Conservation (phyloP, 2,329 filamentous ascomycete species). For the Huntiella bhutanensis region DNA sequence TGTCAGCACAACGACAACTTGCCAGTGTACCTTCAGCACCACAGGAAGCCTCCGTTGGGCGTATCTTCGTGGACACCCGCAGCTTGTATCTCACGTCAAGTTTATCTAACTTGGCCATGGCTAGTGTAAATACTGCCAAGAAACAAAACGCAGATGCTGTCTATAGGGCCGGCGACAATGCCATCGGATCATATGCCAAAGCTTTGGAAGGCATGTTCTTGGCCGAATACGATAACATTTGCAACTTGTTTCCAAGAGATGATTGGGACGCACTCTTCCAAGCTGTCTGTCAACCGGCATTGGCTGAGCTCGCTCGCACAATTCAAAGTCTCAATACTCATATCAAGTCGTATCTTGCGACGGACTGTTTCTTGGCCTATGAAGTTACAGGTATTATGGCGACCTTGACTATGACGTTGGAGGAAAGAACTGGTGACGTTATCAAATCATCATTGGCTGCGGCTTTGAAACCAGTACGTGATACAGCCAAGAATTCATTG, state of each 20-base stretch:
- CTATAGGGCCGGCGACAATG: conserved; percentile 77
- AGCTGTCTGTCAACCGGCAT: conserved; percentile 55
- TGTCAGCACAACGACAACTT: conserved; percentile 41
- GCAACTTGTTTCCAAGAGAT: conserved; percentile 65
- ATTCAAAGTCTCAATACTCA: conserved; percentile 77
- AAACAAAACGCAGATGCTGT: conserved; percentile 66
- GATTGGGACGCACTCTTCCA: conserved; percentile 69
- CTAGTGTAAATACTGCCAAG: conserved; percentile 66
- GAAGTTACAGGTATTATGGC: conserved; percentile 87
- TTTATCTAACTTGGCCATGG: conserved; percentile 69
- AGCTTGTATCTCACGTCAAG: conserved; percentile 72
- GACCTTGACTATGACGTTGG: conserved; percentile 57
- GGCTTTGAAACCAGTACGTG: conserved; percentile 71
- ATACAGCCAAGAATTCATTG: conserved; percentile 77
- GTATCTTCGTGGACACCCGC: conserved; percentile 69
- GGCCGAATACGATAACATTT: conserved; percentile 81
- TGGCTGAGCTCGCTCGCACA: conserved; percentile 70
- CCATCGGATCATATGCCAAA: conserved; percentile 73
- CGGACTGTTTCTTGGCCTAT: conserved; percentile 87
- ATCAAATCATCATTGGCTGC: conserved; percentile 69
- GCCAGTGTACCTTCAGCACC: conserved; percentile 18
- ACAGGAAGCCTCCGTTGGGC: conserved; percentile 52
- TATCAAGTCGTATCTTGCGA: conserved; percentile 68
- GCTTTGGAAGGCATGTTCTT: conserved; percentile 74
- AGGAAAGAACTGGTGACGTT: conserved; percentile 58